These are phyloP conservation scores for Dothideomycetidae sp. DNA, from an alignment of 2,329 filamentous ascomycete species.

Conservation along the genomic window DNA sequence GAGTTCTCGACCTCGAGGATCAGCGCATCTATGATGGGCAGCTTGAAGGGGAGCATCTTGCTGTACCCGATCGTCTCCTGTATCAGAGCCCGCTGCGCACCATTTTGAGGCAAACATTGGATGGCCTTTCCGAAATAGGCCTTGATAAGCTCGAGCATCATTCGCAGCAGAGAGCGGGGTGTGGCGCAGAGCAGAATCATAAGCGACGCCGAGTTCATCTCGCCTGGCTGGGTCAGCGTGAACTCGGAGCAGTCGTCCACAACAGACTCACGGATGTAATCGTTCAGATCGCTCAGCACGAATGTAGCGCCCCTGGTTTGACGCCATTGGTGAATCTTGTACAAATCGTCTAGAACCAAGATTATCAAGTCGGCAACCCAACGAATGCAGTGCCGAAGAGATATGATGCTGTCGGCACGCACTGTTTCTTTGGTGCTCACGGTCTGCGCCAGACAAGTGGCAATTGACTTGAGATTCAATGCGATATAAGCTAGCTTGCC, in stretches of 20 bases:
- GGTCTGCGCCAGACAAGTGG: conserved; percentile 16
- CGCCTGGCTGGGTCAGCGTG: neutral
- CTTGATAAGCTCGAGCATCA: conserved; percentile 48
- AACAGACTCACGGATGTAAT: conserved; percentile 20
- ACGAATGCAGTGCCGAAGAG: conserved; percentile 57
- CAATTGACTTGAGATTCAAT: conserved; percentile 57
- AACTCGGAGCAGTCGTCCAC: neutral
- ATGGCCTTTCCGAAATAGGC: conserved; percentile 15
- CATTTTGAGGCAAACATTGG: conserved; percentile 28
- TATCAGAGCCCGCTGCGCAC: conserved; percentile 29
- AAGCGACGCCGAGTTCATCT: conserved; percentile 14
- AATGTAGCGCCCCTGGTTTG: neutral
- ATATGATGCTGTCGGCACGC: conserved; percentile 51
- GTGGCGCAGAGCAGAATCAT: conserved; percentile 57
- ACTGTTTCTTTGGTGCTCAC: conserved; percentile 14
- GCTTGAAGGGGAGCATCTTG: conserved; percentile 34
- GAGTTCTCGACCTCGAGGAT: conserved; percentile 49
- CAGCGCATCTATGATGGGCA: conserved; percentile 32
- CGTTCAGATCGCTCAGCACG: conserved; percentile 8
- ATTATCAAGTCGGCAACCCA: conserved; percentile 59
- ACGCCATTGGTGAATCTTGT: conserved; percentile 13
- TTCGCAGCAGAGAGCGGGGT: conserved; percentile 56
- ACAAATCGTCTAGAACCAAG: conserved; percentile 41
- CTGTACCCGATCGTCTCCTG: conserved; percentile 2
- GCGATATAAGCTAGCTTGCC: conserved; percentile 63